Base-by-base conservation (phyloP, 257 asterid genomes). In the Fraxinus americana region DNA sequence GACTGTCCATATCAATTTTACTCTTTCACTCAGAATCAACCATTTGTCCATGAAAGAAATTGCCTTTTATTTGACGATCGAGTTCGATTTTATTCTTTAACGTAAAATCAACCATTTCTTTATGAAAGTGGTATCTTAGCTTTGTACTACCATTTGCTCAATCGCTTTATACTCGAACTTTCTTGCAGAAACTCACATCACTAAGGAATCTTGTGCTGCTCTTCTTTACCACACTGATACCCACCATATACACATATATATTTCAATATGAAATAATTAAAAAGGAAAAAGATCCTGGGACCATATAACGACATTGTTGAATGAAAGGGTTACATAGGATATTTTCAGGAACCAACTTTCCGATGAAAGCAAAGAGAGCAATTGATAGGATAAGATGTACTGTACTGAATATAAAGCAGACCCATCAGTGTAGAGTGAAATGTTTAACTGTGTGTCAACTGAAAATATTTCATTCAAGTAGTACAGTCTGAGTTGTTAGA, bases 161-260 rank as follows among this genome's bases (percentile, higher is more conserved):
- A 10, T 11, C 16, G 16, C 50, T 2, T 41, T 11, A 41, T 41
- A 11, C 50, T 41, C 50, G 50, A 38, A 38, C 38, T 78, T 72
- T 65, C 21, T 50, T 50, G n/a, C 61, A 52, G 61, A 59, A 59
- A 52, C 63, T 75, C 69, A 25, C 32, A 41, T 39, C 73, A 76
- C 19, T 19, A 21, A 67, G 79, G 79, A 76, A 76, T 45, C 63
- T 45, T 67, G 67, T 76, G 79, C 79, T 17, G 52, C 25, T 30
- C 74, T 48, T 76, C 57, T 23, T 45, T 43, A 67, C 35, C 3
- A 17, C 67, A 23, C 68, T 23, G 32, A 25, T 61, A 9, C 14
- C 67, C 67, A 59, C 67, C 67, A n/a, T 30, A 16, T 32, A 4
- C 3, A 32, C 13, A 57, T 7, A 61, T n/a, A 1, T n/a, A 23